Percentiles rank a stretch among this genome's conserved stretches.
These are phyloP conservation scores for Zygoascus hellenicus DNA, from an alignment of 1,139 yeast genomes.

Conservation along the genomic window DNA sequence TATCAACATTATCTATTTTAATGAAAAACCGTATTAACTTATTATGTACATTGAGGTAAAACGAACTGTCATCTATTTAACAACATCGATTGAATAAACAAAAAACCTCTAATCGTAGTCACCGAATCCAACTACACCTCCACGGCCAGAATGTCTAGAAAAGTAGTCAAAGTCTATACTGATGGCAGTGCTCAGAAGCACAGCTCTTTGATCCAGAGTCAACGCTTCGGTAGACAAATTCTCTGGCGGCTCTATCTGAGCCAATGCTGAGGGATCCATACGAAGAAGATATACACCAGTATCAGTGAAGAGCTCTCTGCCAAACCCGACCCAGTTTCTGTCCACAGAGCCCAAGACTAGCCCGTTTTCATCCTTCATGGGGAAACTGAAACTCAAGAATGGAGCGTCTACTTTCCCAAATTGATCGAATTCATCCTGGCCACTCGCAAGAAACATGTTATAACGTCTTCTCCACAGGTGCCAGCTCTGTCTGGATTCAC, in stretches of 20 bases:
- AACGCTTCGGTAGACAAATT: constrained; percentile 33
- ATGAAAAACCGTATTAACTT: no score
- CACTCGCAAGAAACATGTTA: constrained; percentile 49
- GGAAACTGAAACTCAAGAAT: constrained; percentile 79
- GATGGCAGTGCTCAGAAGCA: constrained; percentile 78
- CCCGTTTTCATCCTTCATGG: constrained; percentile 55
- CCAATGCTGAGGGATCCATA: constrained; percentile 68
- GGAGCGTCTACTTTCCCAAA: constrained; percentile 87
- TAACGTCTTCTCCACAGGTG: constrained; percentile 88
- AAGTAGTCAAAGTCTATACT: constrained; percentile 94
- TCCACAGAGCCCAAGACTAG: constrained; percentile 70
- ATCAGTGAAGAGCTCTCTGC: constrained; percentile 88
- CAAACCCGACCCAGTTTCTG: constrained; percentile 92
- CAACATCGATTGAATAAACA: no score
- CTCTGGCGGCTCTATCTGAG: constrained; percentile 22
- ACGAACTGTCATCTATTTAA: no score
- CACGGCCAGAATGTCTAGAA: constrained; percentile 61
- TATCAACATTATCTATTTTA: no score
- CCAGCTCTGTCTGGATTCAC: constrained; percentile 90
- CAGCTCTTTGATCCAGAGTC: constrained; percentile 77
- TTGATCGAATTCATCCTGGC: constrained; percentile 48
- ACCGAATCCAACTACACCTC: constrained; percentile 37
- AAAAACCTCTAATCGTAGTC: constrained; percentile 34
- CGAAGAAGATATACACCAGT: constrained; percentile 86
- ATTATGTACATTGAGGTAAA: no score